Percentiles rank a stretch among this genome's conserved stretches.
Evolutionary conservation across 148 eudicot species (phyloP).

Genomic region (Persicaria tinctoria): DNA sequence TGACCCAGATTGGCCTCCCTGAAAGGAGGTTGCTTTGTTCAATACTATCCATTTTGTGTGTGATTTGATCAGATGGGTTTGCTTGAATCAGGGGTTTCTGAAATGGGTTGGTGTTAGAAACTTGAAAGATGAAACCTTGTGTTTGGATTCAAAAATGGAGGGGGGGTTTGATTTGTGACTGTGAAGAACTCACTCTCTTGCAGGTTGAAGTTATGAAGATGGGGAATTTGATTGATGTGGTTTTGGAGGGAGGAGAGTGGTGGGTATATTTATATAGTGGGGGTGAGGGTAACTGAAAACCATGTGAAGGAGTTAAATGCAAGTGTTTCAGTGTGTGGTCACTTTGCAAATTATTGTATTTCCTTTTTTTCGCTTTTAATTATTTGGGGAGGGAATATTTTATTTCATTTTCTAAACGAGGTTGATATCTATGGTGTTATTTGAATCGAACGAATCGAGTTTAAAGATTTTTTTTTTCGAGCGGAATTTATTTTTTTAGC

Average conservation of each 20-base stretch:
- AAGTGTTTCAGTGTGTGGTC: not conserved
- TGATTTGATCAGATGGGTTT: not conserved
- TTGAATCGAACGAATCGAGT: too few species aligned
- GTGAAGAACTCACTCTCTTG: not conserved
- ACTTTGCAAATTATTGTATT: not conserved
- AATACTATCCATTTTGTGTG: not conserved
- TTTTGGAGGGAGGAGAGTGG: conserved; percentile 10
- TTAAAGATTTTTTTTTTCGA: too few species aligned
- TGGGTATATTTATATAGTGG: conserved; percentile 3
- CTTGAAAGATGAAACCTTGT: not conserved
- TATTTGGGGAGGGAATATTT: not conserved
- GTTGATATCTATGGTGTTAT: too few species aligned
- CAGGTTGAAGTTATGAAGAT: too few species aligned
- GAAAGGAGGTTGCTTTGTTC: conserved; percentile 9
- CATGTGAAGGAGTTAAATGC: not conserved
- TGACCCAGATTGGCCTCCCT: conserved; percentile 17
- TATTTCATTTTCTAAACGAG: too few species aligned
- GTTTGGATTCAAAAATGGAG: not conserved
- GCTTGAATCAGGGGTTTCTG: not conserved
- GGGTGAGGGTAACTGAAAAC: not conserved
- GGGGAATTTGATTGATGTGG: not conserved
- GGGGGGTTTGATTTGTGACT: not conserved
- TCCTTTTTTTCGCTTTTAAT: not conserved
- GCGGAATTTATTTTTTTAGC: too few species aligned
- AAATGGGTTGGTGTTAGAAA: conserved; percentile 3